Evolutionary conservation across 352 stramenopile species (phyloP).

Genomic region (Globisporangium nagaii): DNA sequence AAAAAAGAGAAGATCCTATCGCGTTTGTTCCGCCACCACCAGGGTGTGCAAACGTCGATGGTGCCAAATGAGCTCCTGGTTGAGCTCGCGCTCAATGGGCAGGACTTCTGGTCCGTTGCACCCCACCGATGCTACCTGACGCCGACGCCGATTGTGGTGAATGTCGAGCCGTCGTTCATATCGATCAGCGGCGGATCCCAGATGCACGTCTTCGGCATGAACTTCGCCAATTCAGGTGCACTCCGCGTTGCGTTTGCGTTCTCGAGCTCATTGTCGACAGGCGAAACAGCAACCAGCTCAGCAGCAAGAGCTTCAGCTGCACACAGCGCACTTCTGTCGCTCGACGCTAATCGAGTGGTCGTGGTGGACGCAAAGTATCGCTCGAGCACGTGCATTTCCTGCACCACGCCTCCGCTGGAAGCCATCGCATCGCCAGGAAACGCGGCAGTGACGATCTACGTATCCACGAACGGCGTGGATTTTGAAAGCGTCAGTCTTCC

Average conservation of each 20-base stretch:
- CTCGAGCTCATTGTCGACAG: background rate
- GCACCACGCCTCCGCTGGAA: slow-evolving; percentile 30
- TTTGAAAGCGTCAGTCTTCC: slow-evolving; percentile 61
- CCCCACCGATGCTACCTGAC: slow-evolving; percentile 27
- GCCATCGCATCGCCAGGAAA: slow-evolving; percentile 12
- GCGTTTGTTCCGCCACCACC: slow-evolving; percentile 37
- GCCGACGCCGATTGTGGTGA: slow-evolving; percentile 28
- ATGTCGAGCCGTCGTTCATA: slow-evolving; percentile 36
- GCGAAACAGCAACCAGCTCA: no score
- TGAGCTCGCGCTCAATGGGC: slow-evolving; percentile 57
- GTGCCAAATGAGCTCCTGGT: slow-evolving; percentile 47
- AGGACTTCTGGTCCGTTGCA: slow-evolving; percentile 54
- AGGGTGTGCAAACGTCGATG: slow-evolving; percentile 17
- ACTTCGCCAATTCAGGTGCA: slow-evolving; percentile 37
- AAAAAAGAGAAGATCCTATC: slow-evolving; percentile 46
- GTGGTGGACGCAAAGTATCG: slow-evolving; percentile 53
- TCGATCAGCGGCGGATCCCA: slow-evolving; percentile 32
- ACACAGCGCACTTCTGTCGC: slow-evolving; percentile 11
- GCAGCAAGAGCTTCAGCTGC: background rate
- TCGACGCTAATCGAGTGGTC: slow-evolving; percentile 33
- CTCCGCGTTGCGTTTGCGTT: slow-evolving; percentile 47
- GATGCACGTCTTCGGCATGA: slow-evolving; percentile 38
- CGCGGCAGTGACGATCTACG: slow-evolving; percentile 27
- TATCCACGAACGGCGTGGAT: slow-evolving; percentile 50
- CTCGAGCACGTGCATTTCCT: slow-evolving; percentile 36